A percentile compares a stretch with the other conserved stretches of the same genome.
Conservation (phyloP, 768 basidiomycete genomes). For the Tulasnella sp. region DNA sequence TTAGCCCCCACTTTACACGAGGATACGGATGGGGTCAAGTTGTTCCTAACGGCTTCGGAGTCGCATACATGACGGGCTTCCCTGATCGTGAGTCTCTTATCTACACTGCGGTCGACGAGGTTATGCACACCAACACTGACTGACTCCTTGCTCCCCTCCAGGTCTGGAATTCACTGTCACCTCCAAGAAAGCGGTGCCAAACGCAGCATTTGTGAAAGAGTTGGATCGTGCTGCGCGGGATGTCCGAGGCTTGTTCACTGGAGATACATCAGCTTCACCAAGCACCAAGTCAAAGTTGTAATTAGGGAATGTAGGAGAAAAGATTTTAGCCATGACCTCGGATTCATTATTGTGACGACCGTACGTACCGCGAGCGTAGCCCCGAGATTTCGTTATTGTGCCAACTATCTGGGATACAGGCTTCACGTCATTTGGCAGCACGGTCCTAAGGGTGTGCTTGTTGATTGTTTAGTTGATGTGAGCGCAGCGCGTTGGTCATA, state of each 20-base stretch:
- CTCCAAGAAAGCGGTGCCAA: constrained; percentile 75
- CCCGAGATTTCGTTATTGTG: too few species aligned
- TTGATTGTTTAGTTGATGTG: too few species aligned
- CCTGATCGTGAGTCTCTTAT: constrained; percentile 46
- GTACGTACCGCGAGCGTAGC: too few species aligned
- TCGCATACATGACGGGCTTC: constrained; percentile 83
- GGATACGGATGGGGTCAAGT: constrained; percentile 95
- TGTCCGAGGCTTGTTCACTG: constrained; percentile 53
- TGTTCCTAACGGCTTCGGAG: constrained; percentile 87
- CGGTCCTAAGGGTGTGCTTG: too few species aligned
- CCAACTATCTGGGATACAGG: too few species aligned
- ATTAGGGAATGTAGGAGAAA: too few species aligned
- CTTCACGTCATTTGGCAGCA: too few species aligned
- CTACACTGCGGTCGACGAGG: background rate
- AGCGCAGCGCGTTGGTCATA: too few species aligned
- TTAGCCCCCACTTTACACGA: constrained; percentile 63
- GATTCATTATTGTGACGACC: too few species aligned
- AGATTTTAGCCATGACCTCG: too few species aligned
- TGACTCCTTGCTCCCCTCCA: constrained; percentile 32
- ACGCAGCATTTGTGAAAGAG: constrained; percentile 60
- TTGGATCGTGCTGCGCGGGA: constrained; percentile 57
- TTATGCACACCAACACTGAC: constrained; percentile 22
- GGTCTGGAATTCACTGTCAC: constrained; percentile 75
- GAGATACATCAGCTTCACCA: too few species aligned
- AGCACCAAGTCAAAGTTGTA: too few species aligned